A percentile compares a stretch with the other conserved stretches of the same genome.
phyloP scores from a whole-genome alignment of 2,329 filamentous ascomycete genomes.

The Xylariaceae sp. region DNA sequence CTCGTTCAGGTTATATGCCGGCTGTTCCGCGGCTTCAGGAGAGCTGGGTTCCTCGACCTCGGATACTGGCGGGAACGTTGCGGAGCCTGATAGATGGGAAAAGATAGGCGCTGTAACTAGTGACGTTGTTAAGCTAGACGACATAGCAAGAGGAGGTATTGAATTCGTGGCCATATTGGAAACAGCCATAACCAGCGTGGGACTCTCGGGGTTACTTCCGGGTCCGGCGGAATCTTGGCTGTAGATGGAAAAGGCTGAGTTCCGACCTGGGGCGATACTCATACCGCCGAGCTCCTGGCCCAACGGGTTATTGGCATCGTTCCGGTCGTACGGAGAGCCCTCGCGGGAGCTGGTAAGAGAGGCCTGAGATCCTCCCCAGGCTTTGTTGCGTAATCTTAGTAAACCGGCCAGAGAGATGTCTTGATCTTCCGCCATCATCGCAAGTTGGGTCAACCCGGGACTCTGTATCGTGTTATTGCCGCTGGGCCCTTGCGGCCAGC shows the following conservation, averaged over 20 bases:
- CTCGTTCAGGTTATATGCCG: conserved; percentile 14
- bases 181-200: conserved; percentile 46
- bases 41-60: conserved; percentile 37
- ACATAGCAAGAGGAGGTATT: conserved; percentile 26
- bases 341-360: conserved; percentile 60
- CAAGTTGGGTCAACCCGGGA: conserved; percentile 73
- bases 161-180: conserved; percentile 26
- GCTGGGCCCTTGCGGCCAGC: conserved; percentile 49
- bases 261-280: conserved; percentile 38
- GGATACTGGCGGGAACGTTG: conserved; percentile 38
- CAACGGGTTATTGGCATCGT: conserved; percentile 45
- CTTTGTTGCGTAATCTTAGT: conserved; percentile 66
- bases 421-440: conserved; percentile 60
- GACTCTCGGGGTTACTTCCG: conserved; percentile 46
- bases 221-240: conserved; percentile 46
- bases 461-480: conserved; percentile 54
- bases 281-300: conserved; percentile 29
- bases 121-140: conserved; percentile 25
- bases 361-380: conserved; percentile 77
- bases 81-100: conserved; percentile 25
- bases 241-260: conserved; percentile 47
- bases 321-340: conserved; percentile 37
- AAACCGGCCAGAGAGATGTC: conserved; percentile 72
- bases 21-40: conserved; percentile 9
- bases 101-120: conserved; percentile 23